These are phyloP conservation scores for Picea sitchensis DNA, from an alignment of 75 land plant species.

Conservation along the genomic window DNA sequence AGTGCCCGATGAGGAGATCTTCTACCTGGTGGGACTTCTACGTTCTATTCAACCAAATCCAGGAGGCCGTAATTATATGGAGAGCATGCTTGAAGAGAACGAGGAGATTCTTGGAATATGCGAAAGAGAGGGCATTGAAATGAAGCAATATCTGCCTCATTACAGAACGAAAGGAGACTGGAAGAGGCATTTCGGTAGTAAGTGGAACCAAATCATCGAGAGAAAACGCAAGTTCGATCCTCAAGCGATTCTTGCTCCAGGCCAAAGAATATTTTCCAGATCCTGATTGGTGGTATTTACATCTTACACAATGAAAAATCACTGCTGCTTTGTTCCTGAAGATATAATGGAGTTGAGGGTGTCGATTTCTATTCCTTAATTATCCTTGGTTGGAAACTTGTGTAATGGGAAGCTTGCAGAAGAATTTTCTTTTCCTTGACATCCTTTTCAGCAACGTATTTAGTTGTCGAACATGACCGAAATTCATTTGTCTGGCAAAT, in stretches of 20 bases:
- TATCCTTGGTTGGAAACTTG: too few relatives aligned
- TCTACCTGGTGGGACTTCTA: conserved; percentile 47
- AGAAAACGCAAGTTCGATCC: conserved; percentile 39
- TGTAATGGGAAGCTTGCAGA: too few relatives aligned
- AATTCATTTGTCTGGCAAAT: too few relatives aligned
- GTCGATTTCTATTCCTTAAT: too few relatives aligned
- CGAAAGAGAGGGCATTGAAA: conserved; percentile 11
- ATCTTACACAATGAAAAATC: too few relatives aligned
- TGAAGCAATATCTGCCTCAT: conserved; percentile 45
- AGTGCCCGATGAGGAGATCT: conserved; percentile 45
- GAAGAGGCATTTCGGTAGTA: conserved; percentile 40
- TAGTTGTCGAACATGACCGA: too few relatives aligned
- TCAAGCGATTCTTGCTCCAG: conserved; percentile 31
- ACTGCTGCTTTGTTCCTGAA: too few relatives aligned
- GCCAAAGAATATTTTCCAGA: conserved; percentile 25
- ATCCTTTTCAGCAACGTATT: too few relatives aligned
- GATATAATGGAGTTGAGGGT: too few relatives aligned
- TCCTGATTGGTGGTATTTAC: background rate
- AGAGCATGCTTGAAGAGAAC: conserved; percentile 23
- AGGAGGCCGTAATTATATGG: background rate
- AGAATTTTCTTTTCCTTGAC: too few relatives aligned
- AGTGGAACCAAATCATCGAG: conserved; percentile 25
- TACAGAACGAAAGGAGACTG: conserved; percentile 19
- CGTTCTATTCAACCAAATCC: conserved; percentile 9
- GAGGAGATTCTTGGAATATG: conserved; percentile 32